These are phyloP conservation scores for Hericium erinaceus DNA, from an alignment of 768 basidiomycete species.

Conservation along the genomic window DNA sequence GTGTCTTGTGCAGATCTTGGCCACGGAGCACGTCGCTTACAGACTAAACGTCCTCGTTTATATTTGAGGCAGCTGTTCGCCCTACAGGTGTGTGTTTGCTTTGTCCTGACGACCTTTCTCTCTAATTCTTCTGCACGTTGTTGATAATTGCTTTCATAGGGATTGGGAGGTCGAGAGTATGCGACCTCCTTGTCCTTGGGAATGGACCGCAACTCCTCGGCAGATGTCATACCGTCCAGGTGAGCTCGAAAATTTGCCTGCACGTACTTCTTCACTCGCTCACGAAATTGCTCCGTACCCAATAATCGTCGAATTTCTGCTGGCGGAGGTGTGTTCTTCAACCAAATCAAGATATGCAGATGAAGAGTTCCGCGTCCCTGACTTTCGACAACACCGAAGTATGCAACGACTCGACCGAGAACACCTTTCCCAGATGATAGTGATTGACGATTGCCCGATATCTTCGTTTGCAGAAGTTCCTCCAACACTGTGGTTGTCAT, in stretches of 20 bases:
- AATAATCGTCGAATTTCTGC: constrained; percentile 17
- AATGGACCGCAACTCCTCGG: not conserved
- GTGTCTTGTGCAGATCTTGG: constrained; percentile 2
- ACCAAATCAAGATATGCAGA: constrained; percentile 31
- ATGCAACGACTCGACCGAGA: constrained; percentile 24
- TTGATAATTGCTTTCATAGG: constrained; percentile 14
- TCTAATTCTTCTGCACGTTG: not conserved
- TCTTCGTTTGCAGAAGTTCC: not conserved
- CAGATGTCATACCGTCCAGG: not conserved
- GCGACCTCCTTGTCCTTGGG: constrained; percentile 2
- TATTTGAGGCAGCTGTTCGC: not conserved
- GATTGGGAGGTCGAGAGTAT: constrained; percentile 12
- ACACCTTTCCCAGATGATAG: constrained; percentile 19
- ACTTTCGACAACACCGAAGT: constrained; percentile 29
- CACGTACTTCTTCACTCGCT: constrained; percentile 17
- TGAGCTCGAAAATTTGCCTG: constrained; percentile 24
- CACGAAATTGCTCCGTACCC: too few species aligned
- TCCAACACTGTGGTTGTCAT: constrained; percentile 15
- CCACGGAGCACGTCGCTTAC: constrained; percentile 20
- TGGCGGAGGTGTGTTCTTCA: constrained; percentile 22
- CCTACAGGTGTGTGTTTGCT: constrained; percentile 18
- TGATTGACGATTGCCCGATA: too few species aligned
- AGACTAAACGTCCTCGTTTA: constrained; percentile 5
- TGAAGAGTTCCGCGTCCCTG: constrained; percentile 36
- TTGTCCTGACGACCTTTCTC: not conserved